Evolutionary conservation across 108 stramenopile genomes (phyloP).

Genomic region (Schizochytrium sp.): DNA sequence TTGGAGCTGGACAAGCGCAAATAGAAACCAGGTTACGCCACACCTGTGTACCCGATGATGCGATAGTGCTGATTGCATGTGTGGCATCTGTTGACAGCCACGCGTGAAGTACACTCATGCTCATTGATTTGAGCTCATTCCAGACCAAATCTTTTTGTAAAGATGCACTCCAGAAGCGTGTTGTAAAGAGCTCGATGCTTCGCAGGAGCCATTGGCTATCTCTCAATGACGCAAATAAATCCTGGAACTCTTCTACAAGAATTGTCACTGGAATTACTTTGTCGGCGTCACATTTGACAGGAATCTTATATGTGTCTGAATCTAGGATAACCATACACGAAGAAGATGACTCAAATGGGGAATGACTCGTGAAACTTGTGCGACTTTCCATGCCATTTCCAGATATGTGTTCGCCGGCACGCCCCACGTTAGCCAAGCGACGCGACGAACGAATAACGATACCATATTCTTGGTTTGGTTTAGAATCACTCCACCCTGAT

Average conservation of each 20-base stretch:
- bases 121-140: constrained; percentile 30
- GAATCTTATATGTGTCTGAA: constrained; percentile 23
- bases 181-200: constrained; percentile 19
- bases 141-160: constrained; percentile 51
- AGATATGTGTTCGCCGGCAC: neutral
- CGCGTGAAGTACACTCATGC: constrained; percentile 54
- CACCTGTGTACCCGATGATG: neutral
- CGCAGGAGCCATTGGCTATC: neutral
- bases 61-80: constrained; percentile 32
- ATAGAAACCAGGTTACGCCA: constrained; percentile 37
- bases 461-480: constrained; percentile 27
- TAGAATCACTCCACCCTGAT: constrained; percentile 2
- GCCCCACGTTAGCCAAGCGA: neutral
- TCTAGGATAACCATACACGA: constrained; percentile 44
- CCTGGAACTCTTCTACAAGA: constrained; percentile 1
- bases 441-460: constrained; percentile 38
- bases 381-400: neutral
- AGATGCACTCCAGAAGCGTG: constrained; percentile 41
- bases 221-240: neutral
- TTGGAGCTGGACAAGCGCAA: constrained; percentile 42
- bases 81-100: constrained; percentile 42
- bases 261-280: constrained; percentile 49
- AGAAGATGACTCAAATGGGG: neutral
- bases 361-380: neutral
- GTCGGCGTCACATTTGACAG: constrained; percentile 33